Percentiles rank a stretch among this genome's conserved stretches.
These are phyloP conservation scores for Davidsoniella eucalypti DNA, from an alignment of 2,329 filamentous ascomycete species.

Conservation along the genomic window DNA sequence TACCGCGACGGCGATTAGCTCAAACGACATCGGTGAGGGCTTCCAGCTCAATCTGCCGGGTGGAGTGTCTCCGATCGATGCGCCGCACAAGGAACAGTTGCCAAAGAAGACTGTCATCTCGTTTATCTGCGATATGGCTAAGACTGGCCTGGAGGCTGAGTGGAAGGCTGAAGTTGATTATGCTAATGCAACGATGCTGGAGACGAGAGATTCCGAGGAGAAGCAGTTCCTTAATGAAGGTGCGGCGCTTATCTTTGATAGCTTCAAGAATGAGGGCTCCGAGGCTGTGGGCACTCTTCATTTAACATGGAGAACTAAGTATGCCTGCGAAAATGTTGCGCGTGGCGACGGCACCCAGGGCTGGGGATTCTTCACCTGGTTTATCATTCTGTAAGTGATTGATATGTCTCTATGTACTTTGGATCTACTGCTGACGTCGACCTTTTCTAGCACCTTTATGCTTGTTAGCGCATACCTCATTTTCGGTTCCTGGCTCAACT, in stretches of 20 bases:
- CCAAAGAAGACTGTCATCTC: constrained; percentile 67
- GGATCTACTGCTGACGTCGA: not conserved
- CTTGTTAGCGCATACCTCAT: constrained; percentile 79
- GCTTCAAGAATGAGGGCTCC: constrained; percentile 47
- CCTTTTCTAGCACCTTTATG: constrained; percentile 58
- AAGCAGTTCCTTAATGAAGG: constrained; percentile 36
- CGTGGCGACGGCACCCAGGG: constrained; percentile 31
- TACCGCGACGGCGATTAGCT: constrained; percentile 46
- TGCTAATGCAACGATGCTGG: constrained; percentile 19
- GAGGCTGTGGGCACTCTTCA: constrained; percentile 45
- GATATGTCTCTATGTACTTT: not conserved
- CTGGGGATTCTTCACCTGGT: constrained; percentile 98
- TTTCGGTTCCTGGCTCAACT: constrained; percentile 97
- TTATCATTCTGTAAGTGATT: constrained; percentile 68
- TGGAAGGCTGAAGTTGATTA: constrained; percentile 41
- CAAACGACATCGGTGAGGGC: constrained; percentile 39
- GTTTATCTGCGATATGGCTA: constrained; percentile 61
- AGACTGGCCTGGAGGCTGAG: constrained; percentile 59
- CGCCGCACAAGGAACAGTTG: constrained; percentile 29
- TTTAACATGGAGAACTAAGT: constrained; percentile 74
- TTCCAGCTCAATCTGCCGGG: constrained; percentile 51
- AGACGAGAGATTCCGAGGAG: constrained; percentile 26
- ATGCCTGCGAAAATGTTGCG: constrained; percentile 54
- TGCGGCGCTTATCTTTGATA: constrained; percentile 57
- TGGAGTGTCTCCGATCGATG: constrained; percentile 37